Conservation (phyloP, 768 basidiomycete species). For the Rhodocollybia butyracea region DNA sequence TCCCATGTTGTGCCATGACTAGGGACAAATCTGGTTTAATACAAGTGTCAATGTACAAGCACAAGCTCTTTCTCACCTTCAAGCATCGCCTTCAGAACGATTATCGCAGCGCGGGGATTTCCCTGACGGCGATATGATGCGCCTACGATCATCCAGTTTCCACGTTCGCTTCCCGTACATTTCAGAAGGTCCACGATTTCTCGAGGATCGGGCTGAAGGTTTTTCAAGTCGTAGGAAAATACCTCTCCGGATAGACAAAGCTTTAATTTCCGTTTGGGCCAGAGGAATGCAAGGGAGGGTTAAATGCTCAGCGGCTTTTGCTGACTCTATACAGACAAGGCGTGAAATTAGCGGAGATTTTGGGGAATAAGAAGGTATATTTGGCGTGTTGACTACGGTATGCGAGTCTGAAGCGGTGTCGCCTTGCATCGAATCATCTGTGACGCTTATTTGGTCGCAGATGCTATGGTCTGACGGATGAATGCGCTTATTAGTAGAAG, state of each 20-base stretch:
- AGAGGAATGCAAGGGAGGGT: conserved; percentile 16
- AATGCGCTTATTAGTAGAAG: not conserved
- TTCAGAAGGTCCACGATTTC: conserved; percentile 46
- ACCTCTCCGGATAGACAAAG: conserved; percentile 37
- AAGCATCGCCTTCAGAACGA: conserved; percentile 42
- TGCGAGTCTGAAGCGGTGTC: no score
- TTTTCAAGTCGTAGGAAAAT: conserved; percentile 39
- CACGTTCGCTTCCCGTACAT: conserved; percentile 40
- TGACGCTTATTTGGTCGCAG: no score
- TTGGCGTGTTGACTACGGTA: no score
- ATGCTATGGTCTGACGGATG: not conserved
- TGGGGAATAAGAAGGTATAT: no score
- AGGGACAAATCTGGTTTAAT: not conserved
- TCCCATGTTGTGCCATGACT: conserved; percentile 39
- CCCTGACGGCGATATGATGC: conserved; percentile 49
- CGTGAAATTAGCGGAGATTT: not conserved
- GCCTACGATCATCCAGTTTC: conserved; percentile 54
- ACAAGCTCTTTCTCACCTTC: conserved; percentile 36
- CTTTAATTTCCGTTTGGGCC: conserved; percentile 25
- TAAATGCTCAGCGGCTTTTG: conserved; percentile 1
- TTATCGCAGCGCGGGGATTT: conserved; percentile 41
- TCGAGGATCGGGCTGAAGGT: conserved; percentile 40
- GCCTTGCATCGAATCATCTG: no score
- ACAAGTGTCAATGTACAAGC: not conserved
- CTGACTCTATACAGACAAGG: conserved; percentile 5